These are phyloP conservation scores for Candida manassasensis DNA, from an alignment of 805 yeast genomes.

Conservation along the genomic window DNA sequence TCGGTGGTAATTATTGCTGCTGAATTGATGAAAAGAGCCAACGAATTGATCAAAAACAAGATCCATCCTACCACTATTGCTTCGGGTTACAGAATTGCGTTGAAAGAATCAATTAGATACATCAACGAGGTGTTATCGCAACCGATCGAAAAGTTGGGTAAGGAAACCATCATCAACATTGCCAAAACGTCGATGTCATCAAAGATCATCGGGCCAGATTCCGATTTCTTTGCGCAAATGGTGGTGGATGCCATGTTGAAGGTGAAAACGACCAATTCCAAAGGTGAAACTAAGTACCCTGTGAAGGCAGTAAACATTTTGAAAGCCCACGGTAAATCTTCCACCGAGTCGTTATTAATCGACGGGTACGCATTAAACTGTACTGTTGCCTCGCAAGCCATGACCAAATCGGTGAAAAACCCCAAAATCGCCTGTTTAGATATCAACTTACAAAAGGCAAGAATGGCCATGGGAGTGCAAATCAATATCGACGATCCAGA, in stretches of 20 bases:
- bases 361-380: conserved; percentile 96
- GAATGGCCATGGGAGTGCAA: conserved; percentile 98
- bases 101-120: conserved; percentile 84
- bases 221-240: conserved; percentile 82
- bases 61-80: conserved; percentile 98
- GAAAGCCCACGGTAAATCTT: conserved; percentile 94
- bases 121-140: conserved; percentile 80
- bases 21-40: conserved; percentile 87
- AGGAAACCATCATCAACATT: conserved; percentile 79
- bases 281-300: conserved; percentile 90
- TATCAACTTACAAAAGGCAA: conserved; percentile 89
- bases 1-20: conserved; percentile 95
- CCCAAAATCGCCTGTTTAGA: conserved; percentile 88
- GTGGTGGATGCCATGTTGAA: conserved; percentile 95
- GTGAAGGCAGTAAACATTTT: conserved; percentile 94
- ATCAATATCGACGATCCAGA: conserved; percentile 97
- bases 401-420: conserved; percentile 64
- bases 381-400: conserved; percentile 96
- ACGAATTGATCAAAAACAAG: conserved; percentile 86
- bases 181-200: conserved; percentile 98
- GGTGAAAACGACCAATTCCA: conserved; percentile 81
- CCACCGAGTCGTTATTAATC: conserved; percentile 79
- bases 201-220: conserved; percentile 91
- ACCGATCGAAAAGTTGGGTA: conserved; percentile 74
- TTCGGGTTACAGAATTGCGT: conserved; percentile 91